A percentile compares a stretch with the other conserved stretches of the same genome.
Conservation (phyloP, 164 flowering plant species). For the Warburgia ugandensis region DNA sequence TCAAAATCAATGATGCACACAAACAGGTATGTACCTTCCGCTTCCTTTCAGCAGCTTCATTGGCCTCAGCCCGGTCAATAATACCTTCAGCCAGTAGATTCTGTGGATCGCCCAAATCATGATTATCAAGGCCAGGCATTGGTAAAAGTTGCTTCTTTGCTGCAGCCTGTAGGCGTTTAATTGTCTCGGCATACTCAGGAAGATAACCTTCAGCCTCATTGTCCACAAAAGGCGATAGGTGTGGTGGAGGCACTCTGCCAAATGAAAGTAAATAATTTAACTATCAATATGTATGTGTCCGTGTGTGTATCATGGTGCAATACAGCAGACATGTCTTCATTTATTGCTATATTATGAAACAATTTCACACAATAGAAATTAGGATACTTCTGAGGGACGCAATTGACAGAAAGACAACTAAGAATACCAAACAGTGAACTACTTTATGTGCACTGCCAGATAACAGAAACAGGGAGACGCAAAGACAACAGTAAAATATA, state of each 20-base stretch:
- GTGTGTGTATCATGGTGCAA: too few relatives aligned
- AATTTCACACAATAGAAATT: too few relatives aligned
- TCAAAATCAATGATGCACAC: background rate
- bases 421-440: too few relatives aligned
- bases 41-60: constrained; percentile 67
- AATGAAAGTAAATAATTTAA: too few relatives aligned
- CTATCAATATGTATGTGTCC: too few relatives aligned
- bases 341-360: too few relatives aligned
- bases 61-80: constrained; percentile 63
- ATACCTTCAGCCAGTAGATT: constrained; percentile 58
- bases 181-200: constrained; percentile 89
- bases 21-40: constrained; percentile 37
- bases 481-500: too few relatives aligned
- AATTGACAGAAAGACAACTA: too few relatives aligned
- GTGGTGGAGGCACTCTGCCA: constrained; percentile 84
- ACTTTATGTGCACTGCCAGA: too few relatives aligned
- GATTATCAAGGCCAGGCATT: constrained; percentile 59
- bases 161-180: constrained; percentile 67
- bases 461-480: too few relatives aligned
- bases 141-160: constrained; percentile 66
- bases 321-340: too few relatives aligned
- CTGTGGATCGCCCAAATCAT: constrained; percentile 69
- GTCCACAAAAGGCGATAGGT: constrained; percentile 91
- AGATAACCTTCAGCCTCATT: constrained; percentile 83
- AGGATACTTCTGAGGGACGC: too few relatives aligned